These are phyloP conservation scores for Lenzites betulinus DNA, from an alignment of 768 basidiomycete genomes.

Conservation along the genomic window DNA sequence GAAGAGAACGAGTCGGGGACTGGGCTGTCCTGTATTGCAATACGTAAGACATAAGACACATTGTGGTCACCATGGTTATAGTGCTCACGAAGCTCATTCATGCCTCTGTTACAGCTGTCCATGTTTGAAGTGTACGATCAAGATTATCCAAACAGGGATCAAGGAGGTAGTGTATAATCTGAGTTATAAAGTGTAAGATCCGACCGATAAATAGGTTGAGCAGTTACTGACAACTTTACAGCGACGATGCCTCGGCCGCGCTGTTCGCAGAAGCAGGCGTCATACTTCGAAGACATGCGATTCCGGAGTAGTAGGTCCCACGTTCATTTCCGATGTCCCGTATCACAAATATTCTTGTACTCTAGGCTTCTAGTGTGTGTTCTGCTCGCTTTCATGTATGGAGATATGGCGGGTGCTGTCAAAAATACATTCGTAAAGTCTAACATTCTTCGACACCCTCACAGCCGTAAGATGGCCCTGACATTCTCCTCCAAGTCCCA, in stretches of 20 bases:
- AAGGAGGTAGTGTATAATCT: conserved; percentile 93
- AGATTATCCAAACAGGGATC: conserved; percentile 95
- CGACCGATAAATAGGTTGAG: not conserved
- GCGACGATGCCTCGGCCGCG: conserved; percentile 79
- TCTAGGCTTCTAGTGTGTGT: no score
- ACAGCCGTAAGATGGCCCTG: conserved; percentile 17
- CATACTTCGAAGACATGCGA: conserved; percentile 70
- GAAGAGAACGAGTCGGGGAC: conserved; percentile 82
- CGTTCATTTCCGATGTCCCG: no score
- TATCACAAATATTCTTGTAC: no score
- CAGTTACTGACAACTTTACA: conserved; percentile 31
- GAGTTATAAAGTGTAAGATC: conserved; percentile 86
- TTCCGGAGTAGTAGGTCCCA: conserved; percentile 34
- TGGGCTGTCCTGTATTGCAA: conserved; percentile 95
- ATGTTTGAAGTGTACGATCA: conserved; percentile 94
- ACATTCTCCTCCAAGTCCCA: conserved; percentile 63
- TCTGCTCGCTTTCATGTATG: not conserved
- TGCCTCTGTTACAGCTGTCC: conserved; percentile 69
- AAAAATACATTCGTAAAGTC: not conserved
- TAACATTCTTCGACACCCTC: not conserved
- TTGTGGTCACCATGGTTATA: conserved; percentile 1
- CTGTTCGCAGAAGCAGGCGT: conserved; percentile 84
- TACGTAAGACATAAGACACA: conserved; percentile 76
- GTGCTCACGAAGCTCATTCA: not conserved
- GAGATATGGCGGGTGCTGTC: not conserved